phyloP scores from a whole-genome alignment of 2,329 filamentous ascomycete species.

The Trichoderma afroharzianum region DNA sequence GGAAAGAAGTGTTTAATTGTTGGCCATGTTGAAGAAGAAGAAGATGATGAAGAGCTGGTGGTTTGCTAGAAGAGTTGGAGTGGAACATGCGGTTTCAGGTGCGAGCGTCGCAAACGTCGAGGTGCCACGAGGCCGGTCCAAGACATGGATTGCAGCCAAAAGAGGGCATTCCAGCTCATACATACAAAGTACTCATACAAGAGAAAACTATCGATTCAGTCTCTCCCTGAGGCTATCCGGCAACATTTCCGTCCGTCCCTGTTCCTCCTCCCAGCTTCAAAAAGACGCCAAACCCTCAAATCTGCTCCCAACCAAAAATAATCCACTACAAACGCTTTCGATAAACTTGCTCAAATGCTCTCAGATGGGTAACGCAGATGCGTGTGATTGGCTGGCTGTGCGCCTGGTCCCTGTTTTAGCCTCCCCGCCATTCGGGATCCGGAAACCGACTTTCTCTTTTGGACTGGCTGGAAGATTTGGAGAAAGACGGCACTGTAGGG shows the following conservation, averaged over 20 bases:
- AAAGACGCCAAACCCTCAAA: no score
- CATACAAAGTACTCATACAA: no score
- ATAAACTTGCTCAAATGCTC: slow-evolving; percentile 40
- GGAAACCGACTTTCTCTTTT: neutral
- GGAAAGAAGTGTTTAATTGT: neutral
- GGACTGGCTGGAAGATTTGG: neutral
- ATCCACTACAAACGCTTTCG: neutral
- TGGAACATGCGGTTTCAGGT: neutral
- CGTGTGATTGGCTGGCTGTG: neutral
- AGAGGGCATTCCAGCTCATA: neutral
- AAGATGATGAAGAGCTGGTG: neutral
- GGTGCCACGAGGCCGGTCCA: neutral
- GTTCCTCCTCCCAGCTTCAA: no score
- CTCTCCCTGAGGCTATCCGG: neutral
- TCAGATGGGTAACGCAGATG: slow-evolving; percentile 24
- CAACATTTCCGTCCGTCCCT: no score
- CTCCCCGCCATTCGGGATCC: neutral
- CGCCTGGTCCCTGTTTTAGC: neutral
- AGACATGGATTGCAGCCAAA: neutral
- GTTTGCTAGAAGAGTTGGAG: neutral
- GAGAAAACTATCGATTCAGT: neutral
- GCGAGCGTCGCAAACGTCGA: neutral
- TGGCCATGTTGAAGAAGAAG: neutral
- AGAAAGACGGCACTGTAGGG: neutral
- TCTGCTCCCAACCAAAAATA: no score